phyloP scores from a whole-genome alignment of 352 stramenopile genomes.

The Saprolegnia diclina region DNA sequence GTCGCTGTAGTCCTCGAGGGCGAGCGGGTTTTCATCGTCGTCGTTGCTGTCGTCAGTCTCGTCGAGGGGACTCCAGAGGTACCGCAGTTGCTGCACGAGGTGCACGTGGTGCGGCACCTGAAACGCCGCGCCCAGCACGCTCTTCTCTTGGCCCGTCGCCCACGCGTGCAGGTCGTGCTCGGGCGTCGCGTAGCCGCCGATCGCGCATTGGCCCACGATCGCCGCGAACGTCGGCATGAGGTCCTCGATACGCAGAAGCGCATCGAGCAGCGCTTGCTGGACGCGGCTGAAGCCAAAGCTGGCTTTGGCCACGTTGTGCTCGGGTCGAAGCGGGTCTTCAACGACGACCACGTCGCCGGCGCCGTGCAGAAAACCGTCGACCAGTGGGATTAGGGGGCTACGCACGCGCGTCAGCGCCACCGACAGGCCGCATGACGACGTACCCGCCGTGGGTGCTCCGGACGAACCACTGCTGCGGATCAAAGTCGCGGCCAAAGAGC shows the following conservation, averaged over 20 bases:
- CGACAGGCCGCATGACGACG: background rate
- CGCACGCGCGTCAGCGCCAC: no score
- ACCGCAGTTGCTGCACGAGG: background rate
- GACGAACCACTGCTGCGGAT: background rate
- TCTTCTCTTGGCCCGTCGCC: background rate
- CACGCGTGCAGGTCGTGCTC: background rate
- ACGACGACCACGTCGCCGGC: background rate
- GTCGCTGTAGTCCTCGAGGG: background rate
- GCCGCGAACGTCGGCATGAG: background rate
- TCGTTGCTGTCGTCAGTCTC: background rate
- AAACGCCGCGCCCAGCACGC: background rate
- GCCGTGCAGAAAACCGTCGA: background rate
- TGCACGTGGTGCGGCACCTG: background rate
- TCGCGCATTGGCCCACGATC: background rate
- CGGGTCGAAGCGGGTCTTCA: constrained; percentile 11
- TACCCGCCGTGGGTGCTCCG: background rate
- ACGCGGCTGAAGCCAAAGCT: constrained; percentile 5
- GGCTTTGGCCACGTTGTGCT: constrained; percentile 7
- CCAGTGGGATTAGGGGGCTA: no score
- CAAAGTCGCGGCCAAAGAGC: constrained; percentile 7
- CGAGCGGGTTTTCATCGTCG: no score
- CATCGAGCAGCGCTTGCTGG: background rate
- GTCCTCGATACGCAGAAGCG: background rate
- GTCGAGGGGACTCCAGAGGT: background rate
- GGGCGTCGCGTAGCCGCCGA: background rate